These are phyloP conservation scores for Acer yangbiense DNA, from an alignment of 345 rosid species.

Conservation along the genomic window DNA sequence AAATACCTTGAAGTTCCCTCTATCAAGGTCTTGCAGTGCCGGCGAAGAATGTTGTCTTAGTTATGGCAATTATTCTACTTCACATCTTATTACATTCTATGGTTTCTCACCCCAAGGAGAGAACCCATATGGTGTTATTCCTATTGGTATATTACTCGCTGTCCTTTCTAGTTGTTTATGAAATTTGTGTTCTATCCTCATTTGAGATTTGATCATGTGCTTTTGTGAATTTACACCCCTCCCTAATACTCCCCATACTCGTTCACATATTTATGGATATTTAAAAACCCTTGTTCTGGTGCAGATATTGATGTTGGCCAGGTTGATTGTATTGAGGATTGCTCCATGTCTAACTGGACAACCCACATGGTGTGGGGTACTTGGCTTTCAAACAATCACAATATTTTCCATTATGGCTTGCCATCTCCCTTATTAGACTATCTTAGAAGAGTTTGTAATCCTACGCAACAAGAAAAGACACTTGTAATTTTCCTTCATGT, in stretches of 20 bases:
- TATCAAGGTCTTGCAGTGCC: conserved; percentile 64
- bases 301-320: conserved; percentile 70
- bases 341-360: conserved; percentile 44
- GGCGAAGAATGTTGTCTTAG: conserved; percentile 90
- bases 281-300: conserved; percentile 22
- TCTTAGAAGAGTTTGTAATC: conserved; percentile 52
- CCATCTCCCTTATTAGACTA: conserved; percentile 72
- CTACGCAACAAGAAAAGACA: conserved; percentile 10
- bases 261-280: neutral
- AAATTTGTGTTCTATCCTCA: neutral
- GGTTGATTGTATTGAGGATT: conserved; percentile 36
- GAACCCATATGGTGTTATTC: conserved; percentile 80
- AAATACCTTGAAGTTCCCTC: conserved; percentile 70
- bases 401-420: conserved; percentile 74
- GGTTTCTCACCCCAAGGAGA: conserved; percentile 84
- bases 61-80: conserved; percentile 81
- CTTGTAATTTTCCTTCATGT: conserved; percentile 39
- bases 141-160: conserved; percentile 61
- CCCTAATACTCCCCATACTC: neutral
- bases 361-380: conserved; percentile 94
- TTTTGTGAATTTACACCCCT: neutral
- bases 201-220: neutral
- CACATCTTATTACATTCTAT: conserved; percentile 84
- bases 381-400: conserved; percentile 74
- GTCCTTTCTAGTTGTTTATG: neutral